Evolutionary conservation across 1,284 basidiomycete species (phyloP), one percentile per base, ranked within the genome.

Genomic region (Pseudomicrostroma phylloplanum): DNA sequence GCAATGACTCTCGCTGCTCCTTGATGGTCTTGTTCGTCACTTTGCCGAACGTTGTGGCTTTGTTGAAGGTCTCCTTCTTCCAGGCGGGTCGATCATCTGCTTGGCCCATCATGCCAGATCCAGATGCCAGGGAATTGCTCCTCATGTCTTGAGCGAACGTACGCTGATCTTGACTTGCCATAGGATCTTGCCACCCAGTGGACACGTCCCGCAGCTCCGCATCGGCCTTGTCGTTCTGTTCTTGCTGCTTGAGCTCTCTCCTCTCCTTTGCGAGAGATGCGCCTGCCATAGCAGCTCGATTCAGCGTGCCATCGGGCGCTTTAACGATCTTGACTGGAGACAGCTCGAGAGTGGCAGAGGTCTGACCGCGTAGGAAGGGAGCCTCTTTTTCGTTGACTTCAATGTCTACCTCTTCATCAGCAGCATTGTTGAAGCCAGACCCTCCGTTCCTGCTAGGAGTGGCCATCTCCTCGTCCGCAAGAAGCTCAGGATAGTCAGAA

Each of bases 301-400:
- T 98, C 64, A 99, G 81, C 0, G 81, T 80, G 25, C 81, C 81
- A 63, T 82, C 81, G 17, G 81, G 81, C 7, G 94, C 94, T 55
- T 81, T 82, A 73, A 98, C 91, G 61, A 82, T 82, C 81, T 96
- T 97, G 71, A 98, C 91, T 0, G 96, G 96, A 73, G 92, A 96
- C 57, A 99, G 85, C 70, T 98, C 92, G 49, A 97, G 85, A 0
- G 92, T 93, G 64, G 89, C 87, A 80, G 93, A 93, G 57, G 92
- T 96, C 81, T 98, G 94, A 9, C 96, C 96, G 36, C 90, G 87
- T 26, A 99, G 82, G 85, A 99, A 99, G 0, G 94, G 86, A 0
- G 96, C 93, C 77, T 99, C 96, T 62, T 96, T 91, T 77, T 98
- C 96, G 68, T 89, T 88, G 63, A 98, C 88, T 79, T 99, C 96